Conservation (phyloP, 306 rosid genomes). For the Datisca glomerata region DNA sequence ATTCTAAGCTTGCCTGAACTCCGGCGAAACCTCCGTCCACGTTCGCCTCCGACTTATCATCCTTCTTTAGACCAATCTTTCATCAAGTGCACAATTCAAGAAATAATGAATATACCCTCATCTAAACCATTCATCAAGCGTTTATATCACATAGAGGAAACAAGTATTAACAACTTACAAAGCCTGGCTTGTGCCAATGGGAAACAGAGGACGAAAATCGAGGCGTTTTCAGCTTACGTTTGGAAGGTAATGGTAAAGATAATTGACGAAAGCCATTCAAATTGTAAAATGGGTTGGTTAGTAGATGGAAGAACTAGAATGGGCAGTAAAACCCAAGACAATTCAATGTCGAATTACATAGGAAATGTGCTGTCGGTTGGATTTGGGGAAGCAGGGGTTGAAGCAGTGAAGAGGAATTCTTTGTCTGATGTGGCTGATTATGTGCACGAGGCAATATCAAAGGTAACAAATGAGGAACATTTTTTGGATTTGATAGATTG, state of each 20-base stretch:
- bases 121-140: conserved; percentile 32
- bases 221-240: conserved; percentile 71
- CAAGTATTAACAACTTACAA: conserved; percentile 49
- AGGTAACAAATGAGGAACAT: conserved; percentile 59
- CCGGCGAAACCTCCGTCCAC: conserved; percentile 38
- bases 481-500: conserved; percentile 75
- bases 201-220: conserved; percentile 51
- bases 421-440: conserved; percentile 28
- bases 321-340: conserved; percentile 3
- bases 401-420: conserved; percentile 37
- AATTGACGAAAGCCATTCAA: conserved; percentile 24
- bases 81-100: conserved; percentile 58
- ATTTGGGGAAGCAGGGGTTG: conserved; percentile 48
- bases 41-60: conserved; percentile 47
- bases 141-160: conserved; percentile 44
- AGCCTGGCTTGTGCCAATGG: conserved; percentile 37
- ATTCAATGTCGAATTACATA: conserved; percentile 52
- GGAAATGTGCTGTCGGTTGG: conserved; percentile 66
- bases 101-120: conserved; percentile 50
- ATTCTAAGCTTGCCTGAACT: conserved; percentile 45
- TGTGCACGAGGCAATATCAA: conserved; percentile 49
- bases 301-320: conserved; percentile 59
- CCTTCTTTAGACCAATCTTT: conserved; percentile 54
- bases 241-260: conserved; percentile 54
- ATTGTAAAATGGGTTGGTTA: conserved; percentile 82